Conservation (phyloP, 176 grass and related monocot species). For the Hordeum vulgare region DNA sequence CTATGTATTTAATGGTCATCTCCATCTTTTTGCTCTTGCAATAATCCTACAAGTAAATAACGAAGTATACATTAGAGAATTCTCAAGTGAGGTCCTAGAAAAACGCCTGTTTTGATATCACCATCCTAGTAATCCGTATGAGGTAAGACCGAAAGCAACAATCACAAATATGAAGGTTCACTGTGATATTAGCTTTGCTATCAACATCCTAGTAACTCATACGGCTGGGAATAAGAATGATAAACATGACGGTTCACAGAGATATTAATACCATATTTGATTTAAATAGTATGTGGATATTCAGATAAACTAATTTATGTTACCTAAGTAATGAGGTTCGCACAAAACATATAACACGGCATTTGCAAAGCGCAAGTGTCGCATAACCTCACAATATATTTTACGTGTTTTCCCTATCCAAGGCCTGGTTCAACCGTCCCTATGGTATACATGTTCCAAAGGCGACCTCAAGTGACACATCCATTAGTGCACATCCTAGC, state of each 20-base stretch:
- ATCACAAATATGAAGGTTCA: conserved; percentile 7
- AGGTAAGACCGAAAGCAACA: not conserved
- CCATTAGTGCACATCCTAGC: not conserved
- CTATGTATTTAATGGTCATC: conserved; percentile 99
- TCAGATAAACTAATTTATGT: not conserved
- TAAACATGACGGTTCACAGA: not conserved
- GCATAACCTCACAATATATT: not conserved
- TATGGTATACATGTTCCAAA: not conserved
- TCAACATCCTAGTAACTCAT: not conserved
- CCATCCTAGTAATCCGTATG: not conserved
- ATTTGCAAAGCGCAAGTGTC: not conserved
- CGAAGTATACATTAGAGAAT: not conserved
- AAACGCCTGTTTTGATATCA: not conserved
- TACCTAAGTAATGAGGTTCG: not conserved
- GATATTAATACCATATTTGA: not conserved
- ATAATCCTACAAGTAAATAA: conserved; percentile 35
- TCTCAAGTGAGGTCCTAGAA: not conserved
- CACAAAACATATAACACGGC: not conserved
- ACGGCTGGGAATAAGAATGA: not conserved
- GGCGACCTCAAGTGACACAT: not conserved
- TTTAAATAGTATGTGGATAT: not conserved
- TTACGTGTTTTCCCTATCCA: not conserved
- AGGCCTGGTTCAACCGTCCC: not conserved
- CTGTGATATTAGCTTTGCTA: not conserved
- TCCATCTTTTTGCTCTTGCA: conserved; percentile 69